Percentiles rank a stretch among this genome's conserved stretches.
Evolutionary conservation across 352 stramenopile species (phyloP).

Genomic region (Phytophthora pini): DNA sequence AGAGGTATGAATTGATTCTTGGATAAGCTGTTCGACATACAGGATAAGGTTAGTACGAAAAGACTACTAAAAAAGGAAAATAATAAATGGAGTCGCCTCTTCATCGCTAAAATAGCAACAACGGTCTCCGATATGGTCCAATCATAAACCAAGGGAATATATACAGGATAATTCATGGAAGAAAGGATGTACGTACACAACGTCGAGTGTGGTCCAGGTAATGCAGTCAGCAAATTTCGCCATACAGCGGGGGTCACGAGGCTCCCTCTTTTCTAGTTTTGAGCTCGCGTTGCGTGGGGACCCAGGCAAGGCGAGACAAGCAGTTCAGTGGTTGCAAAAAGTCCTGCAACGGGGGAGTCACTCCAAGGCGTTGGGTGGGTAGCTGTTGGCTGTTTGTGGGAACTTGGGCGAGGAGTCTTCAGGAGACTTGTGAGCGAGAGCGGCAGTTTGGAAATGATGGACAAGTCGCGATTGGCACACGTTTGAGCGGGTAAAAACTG

Average conservation of each 20-base stretch:
- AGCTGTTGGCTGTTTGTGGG: constrained; percentile 13
- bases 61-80: not conserved
- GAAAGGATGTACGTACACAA: constrained; percentile 34
- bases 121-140: constrained; percentile 15
- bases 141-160: constrained; percentile 15
- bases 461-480: constrained; percentile 18
- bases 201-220: constrained; percentile 53
- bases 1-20: constrained; percentile 35
- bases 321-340: constrained; percentile 24
- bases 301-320: constrained; percentile 28
- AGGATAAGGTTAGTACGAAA: constrained; percentile 11
- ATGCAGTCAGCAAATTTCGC: constrained; percentile 53
- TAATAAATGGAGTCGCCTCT: not conserved
- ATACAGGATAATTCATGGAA: not conserved
- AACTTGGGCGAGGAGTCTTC: constrained; percentile 2
- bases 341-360: constrained; percentile 39
- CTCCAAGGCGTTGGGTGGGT: constrained; percentile 46
- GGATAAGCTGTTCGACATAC: constrained; percentile 30
- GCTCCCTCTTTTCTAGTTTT: constrained; percentile 30
- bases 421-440: constrained; percentile 27
- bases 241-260: constrained; percentile 41
- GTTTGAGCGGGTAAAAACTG: constrained; percentile 4
- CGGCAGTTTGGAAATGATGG: constrained; percentile 35
- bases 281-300: constrained; percentile 27
- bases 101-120: constrained; percentile 20